Conservation (phyloP, 2,329 filamentous ascomycete species). For the Xylariaceae sp. region DNA sequence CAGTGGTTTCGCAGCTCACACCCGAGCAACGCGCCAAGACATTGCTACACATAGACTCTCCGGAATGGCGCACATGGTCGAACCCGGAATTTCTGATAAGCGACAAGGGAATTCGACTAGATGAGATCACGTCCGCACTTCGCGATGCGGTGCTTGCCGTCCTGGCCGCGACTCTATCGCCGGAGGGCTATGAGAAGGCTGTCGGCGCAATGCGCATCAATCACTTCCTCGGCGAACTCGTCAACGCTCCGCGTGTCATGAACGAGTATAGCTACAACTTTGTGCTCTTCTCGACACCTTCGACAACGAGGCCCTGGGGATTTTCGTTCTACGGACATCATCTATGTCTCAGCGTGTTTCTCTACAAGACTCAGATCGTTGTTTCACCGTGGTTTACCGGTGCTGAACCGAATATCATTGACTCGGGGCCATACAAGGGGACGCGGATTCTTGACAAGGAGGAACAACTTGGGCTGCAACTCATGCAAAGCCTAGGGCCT, state of each 20-base stretch:
- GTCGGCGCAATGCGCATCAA: constrained; percentile 70
- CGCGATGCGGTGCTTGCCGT: constrained; percentile 53
- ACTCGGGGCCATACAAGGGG: constrained; percentile 59
- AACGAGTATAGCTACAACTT: constrained; percentile 79
- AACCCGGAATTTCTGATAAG: constrained; percentile 73
- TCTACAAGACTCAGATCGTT: constrained; percentile 63
- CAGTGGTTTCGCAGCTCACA: constrained; percentile 45
- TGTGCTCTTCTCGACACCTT: constrained; percentile 65
- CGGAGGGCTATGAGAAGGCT: constrained; percentile 70
- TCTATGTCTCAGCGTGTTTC: constrained; percentile 68
- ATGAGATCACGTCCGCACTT: constrained; percentile 49
- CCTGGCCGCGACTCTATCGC: constrained; percentile 58
- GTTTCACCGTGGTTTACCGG: constrained; percentile 76
- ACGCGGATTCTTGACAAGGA: constrained; percentile 65
- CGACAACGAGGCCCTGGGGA: constrained; percentile 61
- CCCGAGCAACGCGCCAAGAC: constrained; percentile 48
- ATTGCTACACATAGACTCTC: constrained; percentile 63
- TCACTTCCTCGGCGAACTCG: constrained; percentile 69
- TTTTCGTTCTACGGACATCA: constrained; percentile 78
- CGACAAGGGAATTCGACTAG: constrained; percentile 67
- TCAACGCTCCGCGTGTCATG: constrained; percentile 60
- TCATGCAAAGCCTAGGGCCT: constrained; percentile 63
- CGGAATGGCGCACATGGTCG: constrained; percentile 67
- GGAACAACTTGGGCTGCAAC: constrained; percentile 59
- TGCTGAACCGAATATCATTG: constrained; percentile 75